Conservation (phyloP, 164 flowering plant genomes). For the Malania oleifera region DNA sequence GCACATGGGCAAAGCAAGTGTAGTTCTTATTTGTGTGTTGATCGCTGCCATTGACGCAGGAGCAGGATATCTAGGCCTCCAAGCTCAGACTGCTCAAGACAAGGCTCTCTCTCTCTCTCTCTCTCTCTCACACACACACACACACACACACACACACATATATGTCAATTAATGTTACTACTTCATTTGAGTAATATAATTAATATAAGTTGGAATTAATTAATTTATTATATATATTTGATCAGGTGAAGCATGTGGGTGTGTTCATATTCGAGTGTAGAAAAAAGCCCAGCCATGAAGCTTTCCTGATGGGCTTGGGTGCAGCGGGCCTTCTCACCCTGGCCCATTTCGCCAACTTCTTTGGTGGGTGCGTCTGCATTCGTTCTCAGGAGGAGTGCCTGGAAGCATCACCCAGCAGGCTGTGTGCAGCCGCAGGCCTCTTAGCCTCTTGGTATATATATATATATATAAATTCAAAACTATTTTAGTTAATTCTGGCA, state of each 20-base stretch:
- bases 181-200: too few relatives aligned
- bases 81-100: not conserved
- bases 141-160: too few relatives aligned
- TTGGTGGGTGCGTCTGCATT: slow-evolving; percentile 71
- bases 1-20: not conserved
- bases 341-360: slow-evolving; percentile 72
- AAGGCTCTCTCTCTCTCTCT: too few relatives aligned
- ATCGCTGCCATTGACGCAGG: not conserved
- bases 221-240: not conserved
- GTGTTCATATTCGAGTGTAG: slow-evolving; percentile 77
- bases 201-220: not conserved
- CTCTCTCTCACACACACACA: too few relatives aligned
- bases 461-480: too few relatives aligned
- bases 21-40: not conserved
- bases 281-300: slow-evolving; percentile 75
- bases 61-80: not conserved
- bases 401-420: slow-evolving; percentile 55
- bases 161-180: too few relatives aligned
- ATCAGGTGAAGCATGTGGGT: slow-evolving; percentile 73
- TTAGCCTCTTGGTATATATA: slow-evolving; percentile 59
- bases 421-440: slow-evolving; percentile 59
- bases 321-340: slow-evolving; percentile 54
- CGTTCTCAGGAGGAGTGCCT: slow-evolving; percentile 57
- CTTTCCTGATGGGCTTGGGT: slow-evolving; percentile 65
- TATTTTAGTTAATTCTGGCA: too few relatives aligned